These are phyloP conservation scores for Mollisia scopiformis DNA, from an alignment of 2,329 filamentous ascomycete species.

Conservation along the genomic window DNA sequence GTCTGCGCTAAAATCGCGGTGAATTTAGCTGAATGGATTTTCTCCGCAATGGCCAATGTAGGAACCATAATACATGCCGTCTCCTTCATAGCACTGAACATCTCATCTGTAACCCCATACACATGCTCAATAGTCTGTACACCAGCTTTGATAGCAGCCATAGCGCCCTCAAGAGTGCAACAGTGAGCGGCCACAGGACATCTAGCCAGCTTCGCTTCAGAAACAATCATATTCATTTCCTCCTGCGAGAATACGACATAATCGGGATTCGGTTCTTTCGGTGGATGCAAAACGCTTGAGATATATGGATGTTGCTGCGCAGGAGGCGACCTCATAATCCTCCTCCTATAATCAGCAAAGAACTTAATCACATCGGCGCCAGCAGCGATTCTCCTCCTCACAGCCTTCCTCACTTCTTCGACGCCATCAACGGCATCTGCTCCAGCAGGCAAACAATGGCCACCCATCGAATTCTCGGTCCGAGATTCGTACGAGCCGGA, in stretches of 20 bases:
- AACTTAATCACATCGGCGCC: conserved; percentile 56
- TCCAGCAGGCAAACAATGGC: conserved; percentile 40
- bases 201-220: conserved; percentile 46
- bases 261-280: conserved; percentile 44
- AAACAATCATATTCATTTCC: conserved; percentile 53
- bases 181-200: conserved; percentile 49
- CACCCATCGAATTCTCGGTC: conserved; percentile 44
- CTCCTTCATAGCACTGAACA: conserved; percentile 47
- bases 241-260: conserved; percentile 49
- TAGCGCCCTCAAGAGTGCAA: conserved; percentile 44
- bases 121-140: conserved; percentile 53
- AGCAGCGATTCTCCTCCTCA: conserved; percentile 49
- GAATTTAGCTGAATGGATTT: conserved; percentile 33
- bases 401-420: conserved; percentile 47
- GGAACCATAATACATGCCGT: conserved; percentile 54
- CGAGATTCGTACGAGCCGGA: conserved; percentile 49
- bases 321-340: conserved; percentile 47
- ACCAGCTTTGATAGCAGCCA: conserved; percentile 50
- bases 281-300: conserved; percentile 24
- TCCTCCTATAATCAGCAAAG: conserved; percentile 52
- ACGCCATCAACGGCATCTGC: conserved; percentile 52
- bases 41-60: conserved; percentile 51
- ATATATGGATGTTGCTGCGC: conserved; percentile 5
- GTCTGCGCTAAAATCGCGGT: conserved; percentile 41
- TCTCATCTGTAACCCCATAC: conserved; percentile 41